phyloP scores from a whole-genome alignment of 495 filamentous ascomycete genomes.

The Neurospora sp. region DNA sequence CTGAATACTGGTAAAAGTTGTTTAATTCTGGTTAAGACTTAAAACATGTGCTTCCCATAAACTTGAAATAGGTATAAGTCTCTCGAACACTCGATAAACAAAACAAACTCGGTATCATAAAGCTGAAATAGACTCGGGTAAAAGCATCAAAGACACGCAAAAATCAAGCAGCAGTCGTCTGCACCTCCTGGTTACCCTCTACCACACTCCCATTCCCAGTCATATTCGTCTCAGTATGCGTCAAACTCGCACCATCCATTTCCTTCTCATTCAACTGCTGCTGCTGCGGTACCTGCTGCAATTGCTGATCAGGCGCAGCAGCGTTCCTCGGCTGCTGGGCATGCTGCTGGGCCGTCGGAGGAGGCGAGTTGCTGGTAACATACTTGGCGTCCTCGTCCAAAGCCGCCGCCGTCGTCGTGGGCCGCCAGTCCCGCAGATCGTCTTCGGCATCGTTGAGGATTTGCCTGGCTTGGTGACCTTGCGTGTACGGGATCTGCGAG shows the following conservation, averaged over 20 bases:
- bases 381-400: slow-evolving; percentile 1
- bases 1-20: not conserved
- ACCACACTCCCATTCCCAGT: not conserved
- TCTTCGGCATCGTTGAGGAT: slow-evolving; percentile 90
- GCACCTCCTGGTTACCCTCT: not conserved
- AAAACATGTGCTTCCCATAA: not conserved
- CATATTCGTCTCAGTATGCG: not conserved
- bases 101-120: slow-evolving; percentile 8
- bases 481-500: slow-evolving; percentile 52
- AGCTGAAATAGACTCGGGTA: not conserved
- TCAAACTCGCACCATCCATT: slow-evolving; percentile 1
- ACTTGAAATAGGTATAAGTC: not conserved
- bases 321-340: not conserved
- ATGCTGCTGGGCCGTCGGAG: not conserved
- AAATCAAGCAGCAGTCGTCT: not conserved
- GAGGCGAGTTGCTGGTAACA: not conserved
- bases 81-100: not conserved
- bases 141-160: not conserved
- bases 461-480: slow-evolving; percentile 57
- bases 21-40: not conserved
- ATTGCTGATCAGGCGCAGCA: not conserved
- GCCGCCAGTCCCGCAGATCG: slow-evolving; percentile 66
- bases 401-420: not conserved
- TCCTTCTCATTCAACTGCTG: not conserved
- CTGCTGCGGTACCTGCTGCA: not conserved